Percentiles rank a stretch among this genome's conserved stretches.
These are phyloP conservation scores for Globisporangium radiosum DNA, from an alignment of 352 stramenopile species.

Conservation along the genomic window DNA sequence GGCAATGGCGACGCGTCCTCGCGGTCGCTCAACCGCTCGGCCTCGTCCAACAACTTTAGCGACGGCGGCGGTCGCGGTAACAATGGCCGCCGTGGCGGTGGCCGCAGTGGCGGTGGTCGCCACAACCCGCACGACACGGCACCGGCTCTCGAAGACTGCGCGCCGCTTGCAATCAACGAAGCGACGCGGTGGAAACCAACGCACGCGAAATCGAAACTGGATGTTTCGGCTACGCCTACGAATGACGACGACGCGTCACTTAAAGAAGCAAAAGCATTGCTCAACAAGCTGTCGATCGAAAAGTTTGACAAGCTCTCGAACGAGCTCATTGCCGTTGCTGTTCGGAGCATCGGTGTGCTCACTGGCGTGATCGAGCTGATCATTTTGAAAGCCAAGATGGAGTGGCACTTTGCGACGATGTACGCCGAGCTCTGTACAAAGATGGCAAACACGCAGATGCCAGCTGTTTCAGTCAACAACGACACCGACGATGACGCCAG, in stretches of 20 bases:
- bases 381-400: conserved; percentile 93
- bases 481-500: conserved; percentile 28
- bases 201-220: conserved; percentile 48
- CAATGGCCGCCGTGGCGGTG: conserved; percentile 15
- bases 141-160: conserved; percentile 50
- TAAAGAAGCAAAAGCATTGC: conserved; percentile 86
- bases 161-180: conserved; percentile 73
- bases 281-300: conserved; percentile 97
- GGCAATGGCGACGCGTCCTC: conserved; percentile 29
- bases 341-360: conserved; percentile 76
- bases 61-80: conserved; percentile 29
- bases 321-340: conserved; percentile 88
- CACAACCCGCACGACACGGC: conserved; percentile 40
- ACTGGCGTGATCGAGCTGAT: conserved; percentile 90
- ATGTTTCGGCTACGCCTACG: conserved; percentile 7
- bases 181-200: conserved; percentile 81
- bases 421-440: conserved; percentile 94
- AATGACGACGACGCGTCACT: conserved; percentile 56
- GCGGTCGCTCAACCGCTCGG: conserved; percentile 34
- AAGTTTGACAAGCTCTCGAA: conserved; percentile 95
- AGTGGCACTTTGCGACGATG: conserved; percentile 96
- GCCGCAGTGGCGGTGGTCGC: conserved; percentile 33
- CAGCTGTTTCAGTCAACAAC: conserved; percentile 59
- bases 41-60: conserved; percentile 27
- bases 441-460: conserved; percentile 84